phyloP scores from a whole-genome alignment of 2,329 filamentous ascomycete species.

The Fusarium kyushuense region DNA sequence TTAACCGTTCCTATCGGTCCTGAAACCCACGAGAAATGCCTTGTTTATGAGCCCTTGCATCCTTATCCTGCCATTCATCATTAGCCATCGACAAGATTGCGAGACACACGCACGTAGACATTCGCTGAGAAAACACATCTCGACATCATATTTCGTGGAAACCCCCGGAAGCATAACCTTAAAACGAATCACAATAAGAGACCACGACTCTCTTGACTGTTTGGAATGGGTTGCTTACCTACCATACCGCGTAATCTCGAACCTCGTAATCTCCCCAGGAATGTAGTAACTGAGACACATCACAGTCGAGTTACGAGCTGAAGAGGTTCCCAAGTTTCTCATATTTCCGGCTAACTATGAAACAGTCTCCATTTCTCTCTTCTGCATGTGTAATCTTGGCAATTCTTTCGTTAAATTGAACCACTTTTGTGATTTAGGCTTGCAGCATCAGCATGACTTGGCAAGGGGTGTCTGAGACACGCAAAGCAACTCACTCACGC shows the following conservation, averaged over 20 bases:
- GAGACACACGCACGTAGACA: conserved; percentile 11
- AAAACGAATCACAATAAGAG: conserved; percentile 6
- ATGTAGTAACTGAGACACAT: conserved; percentile 30
- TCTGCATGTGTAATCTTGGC: background rate
- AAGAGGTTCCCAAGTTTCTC: background rate
- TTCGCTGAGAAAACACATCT: background rate
- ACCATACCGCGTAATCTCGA: conserved; percentile 3
- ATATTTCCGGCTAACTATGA: conserved; percentile 1
- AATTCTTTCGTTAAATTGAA: background rate
- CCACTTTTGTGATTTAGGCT: background rate
- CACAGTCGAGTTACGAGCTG: background rate
- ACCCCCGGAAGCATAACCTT: conserved; percentile 19
- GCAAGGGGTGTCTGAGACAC: conserved; percentile 17
- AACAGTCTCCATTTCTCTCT: background rate
- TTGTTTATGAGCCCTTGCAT: background rate
- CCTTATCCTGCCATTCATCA: background rate
- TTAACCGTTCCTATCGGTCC: background rate
- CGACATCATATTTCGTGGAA: background rate
- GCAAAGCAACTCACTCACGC: conserved; percentile 9
- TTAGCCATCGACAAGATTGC: background rate
- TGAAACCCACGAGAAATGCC: background rate
- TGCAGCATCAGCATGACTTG: conserved; percentile 6
- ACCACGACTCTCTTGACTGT: background rate
- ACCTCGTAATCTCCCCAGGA: conserved; percentile 34
- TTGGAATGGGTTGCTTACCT: conserved; percentile 22